A percentile compares a stretch with the other conserved stretches of the same genome.
Conservation (phyloP, 805 yeast species). For the Yarrowia alimentaria region DNA sequence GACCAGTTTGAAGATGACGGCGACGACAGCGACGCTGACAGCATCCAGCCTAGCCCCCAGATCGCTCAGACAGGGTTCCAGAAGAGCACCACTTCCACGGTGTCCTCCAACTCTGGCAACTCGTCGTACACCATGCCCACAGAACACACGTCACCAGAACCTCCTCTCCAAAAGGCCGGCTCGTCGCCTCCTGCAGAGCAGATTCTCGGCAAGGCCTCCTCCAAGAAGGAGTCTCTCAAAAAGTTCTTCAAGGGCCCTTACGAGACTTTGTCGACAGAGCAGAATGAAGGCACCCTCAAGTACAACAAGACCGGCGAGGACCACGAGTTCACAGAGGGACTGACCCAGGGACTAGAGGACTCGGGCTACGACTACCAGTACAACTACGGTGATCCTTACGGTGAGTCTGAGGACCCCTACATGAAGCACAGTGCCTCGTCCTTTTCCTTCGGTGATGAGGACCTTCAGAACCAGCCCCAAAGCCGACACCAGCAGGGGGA, state of each 20-base stretch:
- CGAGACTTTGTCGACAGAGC: conserved; percentile 3
- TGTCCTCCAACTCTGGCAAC: no score
- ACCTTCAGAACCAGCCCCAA: no score
- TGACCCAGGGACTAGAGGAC: conserved; percentile 8
- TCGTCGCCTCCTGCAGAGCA: conserved; percentile 19
- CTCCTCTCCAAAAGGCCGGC: conserved; percentile 4
- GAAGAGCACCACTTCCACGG: not conserved
- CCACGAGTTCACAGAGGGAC: conserved; percentile 7
- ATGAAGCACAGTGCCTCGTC: conserved; percentile 1
- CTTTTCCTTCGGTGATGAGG: conserved; percentile 8
- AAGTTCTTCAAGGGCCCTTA: conserved; percentile 23
- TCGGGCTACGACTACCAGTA: conserved; percentile 13
- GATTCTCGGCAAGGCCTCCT: conserved; percentile 11
- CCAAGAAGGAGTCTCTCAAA: conserved; percentile 13
- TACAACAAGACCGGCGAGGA: conserved; percentile 14
- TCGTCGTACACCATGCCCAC: conserved; percentile 20
- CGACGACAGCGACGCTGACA: conserved; percentile 26
- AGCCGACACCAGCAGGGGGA: not conserved
- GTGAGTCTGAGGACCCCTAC: not conserved
- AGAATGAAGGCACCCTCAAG: conserved; percentile 17
- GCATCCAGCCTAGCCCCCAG: conserved; percentile 30
- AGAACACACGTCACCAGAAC: conserved; percentile 21
- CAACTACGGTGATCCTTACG: conserved; percentile 17
- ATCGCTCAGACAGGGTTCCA: conserved; percentile 9
- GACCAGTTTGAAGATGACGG: conserved; percentile 1